Evolutionary conservation across 1,284 basidiomycete genomes (phyloP).

Genomic region (Trichosporon sp.): DNA sequence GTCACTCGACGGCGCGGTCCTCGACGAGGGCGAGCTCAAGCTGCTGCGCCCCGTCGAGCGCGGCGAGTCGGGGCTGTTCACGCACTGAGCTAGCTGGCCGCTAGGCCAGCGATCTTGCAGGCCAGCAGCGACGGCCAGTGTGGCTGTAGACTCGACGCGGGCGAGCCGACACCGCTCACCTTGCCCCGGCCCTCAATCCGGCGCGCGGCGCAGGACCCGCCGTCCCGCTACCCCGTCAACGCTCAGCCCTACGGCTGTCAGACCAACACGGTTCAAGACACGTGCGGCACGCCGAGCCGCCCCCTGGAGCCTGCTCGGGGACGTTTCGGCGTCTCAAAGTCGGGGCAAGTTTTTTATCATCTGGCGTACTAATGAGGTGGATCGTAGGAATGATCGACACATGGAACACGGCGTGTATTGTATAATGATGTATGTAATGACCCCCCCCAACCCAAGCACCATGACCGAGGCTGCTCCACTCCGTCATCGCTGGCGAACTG

Average conservation of each 20-base stretch:
- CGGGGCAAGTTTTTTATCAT: neutral
- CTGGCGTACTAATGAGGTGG: no score
- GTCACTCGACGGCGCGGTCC: neutral
- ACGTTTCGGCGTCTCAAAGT: no score
- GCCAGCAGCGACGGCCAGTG: no score
- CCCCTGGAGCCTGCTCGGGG: no score
- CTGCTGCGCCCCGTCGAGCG: neutral
- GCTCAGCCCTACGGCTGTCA: no score
- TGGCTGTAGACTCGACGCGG: no score
- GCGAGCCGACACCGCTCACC: no score
- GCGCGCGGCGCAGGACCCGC: no score
- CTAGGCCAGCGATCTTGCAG: neutral
- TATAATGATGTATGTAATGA: conserved; percentile 3
- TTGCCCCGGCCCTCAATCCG: no score
- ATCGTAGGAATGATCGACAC: neutral
- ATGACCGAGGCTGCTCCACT: neutral
- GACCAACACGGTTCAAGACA: no score
- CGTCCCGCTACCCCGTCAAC: no score
- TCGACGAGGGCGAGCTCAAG: neutral
- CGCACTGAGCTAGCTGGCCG: neutral
- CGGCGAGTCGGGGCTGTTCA: neutral
- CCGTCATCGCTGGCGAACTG: neutral
- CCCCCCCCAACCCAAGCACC: neutral
- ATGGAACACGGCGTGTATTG: neutral
- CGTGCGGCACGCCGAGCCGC: no score